These are phyloP conservation scores for Pisolithus thermaeus DNA, from an alignment of 1,284 basidiomycete species.

Conservation along the genomic window DNA sequence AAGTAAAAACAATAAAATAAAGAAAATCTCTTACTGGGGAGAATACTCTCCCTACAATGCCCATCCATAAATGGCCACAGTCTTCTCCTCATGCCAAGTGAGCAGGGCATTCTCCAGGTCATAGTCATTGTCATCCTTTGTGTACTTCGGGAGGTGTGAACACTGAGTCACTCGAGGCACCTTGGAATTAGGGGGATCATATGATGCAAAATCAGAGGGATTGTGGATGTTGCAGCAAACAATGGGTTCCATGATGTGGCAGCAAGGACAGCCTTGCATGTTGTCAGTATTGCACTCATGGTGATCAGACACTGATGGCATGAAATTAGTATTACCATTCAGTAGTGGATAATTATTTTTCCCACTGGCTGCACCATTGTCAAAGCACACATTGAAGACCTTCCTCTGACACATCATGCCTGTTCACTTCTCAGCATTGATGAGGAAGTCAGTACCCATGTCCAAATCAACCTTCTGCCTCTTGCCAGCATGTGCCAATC, in stretches of 20 bases:
- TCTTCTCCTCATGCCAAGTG: conserved; percentile 4
- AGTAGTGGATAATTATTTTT: neutral
- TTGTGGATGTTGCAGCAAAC: conserved; percentile 8
- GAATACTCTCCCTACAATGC: neutral
- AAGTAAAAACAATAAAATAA: too few relatives aligned
- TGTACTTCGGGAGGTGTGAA: conserved; percentile 1
- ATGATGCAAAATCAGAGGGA: neutral
- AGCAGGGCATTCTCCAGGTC: neutral
- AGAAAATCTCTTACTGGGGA: too few relatives aligned
- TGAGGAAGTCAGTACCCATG: conserved; percentile 14
- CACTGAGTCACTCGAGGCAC: neutral
- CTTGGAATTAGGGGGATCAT: neutral
- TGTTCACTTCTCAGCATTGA: neutral
- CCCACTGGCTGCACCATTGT: too few relatives aligned
- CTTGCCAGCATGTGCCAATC: too few relatives aligned
- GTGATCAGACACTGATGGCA: neutral
- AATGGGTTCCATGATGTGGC: neutral
- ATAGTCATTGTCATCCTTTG: neutral
- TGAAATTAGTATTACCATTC: too few relatives aligned
- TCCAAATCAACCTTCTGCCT: conserved; percentile 4
- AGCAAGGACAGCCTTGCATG: neutral
- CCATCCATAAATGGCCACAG: neutral
- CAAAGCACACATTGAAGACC: too few relatives aligned
- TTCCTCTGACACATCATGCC: too few relatives aligned
- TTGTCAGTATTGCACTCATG: neutral